Evolutionary conservation across 768 basidiomycete species (phyloP).

Genomic region (Terana coerulea): DNA sequence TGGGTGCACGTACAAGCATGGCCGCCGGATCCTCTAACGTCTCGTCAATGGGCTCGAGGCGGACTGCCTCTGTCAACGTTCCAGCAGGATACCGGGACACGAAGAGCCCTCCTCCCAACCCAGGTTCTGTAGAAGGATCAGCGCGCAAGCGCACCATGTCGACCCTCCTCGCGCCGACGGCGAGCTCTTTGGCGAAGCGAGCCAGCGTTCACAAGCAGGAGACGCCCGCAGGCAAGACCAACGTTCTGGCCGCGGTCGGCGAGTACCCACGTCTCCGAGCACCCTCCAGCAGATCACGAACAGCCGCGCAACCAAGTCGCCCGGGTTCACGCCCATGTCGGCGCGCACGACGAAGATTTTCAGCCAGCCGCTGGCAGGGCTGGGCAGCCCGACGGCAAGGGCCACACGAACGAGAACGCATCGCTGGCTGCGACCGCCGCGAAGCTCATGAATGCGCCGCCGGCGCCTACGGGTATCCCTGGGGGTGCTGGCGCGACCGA

Average conservation of each 20-base stretch:
- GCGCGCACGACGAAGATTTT: conserved; percentile 14
- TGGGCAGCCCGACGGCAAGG: neutral
- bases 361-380: neutral
- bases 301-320: conserved; percentile 19
- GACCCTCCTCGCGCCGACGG: conserved; percentile 69
- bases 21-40: conserved; percentile 27
- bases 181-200: conserved; percentile 58
- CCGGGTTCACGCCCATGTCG: conserved; percentile 17
- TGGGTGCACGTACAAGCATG: conserved; percentile 27
- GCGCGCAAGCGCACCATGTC: conserved; percentile 33
- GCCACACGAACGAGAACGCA: neutral
- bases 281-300: conserved; percentile 33
- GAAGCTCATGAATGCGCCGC: conserved; percentile 19
- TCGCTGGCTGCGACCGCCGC: conserved; percentile 31
- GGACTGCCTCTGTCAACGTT: conserved; percentile 13
- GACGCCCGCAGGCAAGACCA: neutral
- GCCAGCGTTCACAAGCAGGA: neutral
- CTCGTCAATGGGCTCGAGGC: conserved; percentile 44
- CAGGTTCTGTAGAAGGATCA: neutral
- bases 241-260: conserved; percentile 9
- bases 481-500: neutral
- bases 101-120: neutral
- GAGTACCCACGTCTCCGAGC: conserved; percentile 2
- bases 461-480: neutral
- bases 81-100: neutral